Percentiles rank a stretch among this genome's conserved stretches.
These are phyloP conservation scores for Lactarius akahatsu DNA, from an alignment of 768 basidiomycete genomes.

Conservation along the genomic window DNA sequence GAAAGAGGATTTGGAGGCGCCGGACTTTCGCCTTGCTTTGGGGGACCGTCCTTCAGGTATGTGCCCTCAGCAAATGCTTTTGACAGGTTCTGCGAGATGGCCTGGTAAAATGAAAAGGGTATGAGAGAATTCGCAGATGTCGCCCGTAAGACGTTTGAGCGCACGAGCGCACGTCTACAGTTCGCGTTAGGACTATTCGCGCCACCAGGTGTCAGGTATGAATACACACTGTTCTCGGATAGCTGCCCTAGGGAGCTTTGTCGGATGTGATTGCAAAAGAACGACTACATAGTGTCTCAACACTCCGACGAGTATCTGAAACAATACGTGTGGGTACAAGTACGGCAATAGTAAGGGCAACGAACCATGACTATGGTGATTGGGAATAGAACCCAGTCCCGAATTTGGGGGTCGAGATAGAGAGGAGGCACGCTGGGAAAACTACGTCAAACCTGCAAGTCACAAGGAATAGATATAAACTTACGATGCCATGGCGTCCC, in stretches of 20 bases:
- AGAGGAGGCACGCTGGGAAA: conserved; percentile 42
- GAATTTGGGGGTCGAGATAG: conserved; percentile 93
- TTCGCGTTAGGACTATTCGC: conserved; percentile 12
- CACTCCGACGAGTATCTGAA: conserved; percentile 87
- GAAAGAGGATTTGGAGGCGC: conserved; percentile 78
- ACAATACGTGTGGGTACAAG: not conserved
- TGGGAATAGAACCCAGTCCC: conserved; percentile 92
- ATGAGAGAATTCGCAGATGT: conserved; percentile 81
- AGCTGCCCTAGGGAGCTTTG: conserved; percentile 71
- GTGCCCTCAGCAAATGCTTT: conserved; percentile 70
- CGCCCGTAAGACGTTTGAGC: conserved; percentile 80
- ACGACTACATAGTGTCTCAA: conserved; percentile 89
- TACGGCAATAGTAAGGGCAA: conserved; percentile 6
- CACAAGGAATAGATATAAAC: conserved; percentile 29
- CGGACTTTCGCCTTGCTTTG: conserved; percentile 56
- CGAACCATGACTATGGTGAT: conserved; percentile 96
- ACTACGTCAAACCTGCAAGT: conserved; percentile 26
- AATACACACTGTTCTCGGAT: conserved; percentile 88
- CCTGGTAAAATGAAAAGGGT: conserved; percentile 66
- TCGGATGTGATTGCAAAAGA: conserved; percentile 79
- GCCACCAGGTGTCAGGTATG: conserved; percentile 8
- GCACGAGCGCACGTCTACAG: conserved; percentile 68
- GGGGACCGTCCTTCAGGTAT: conserved; percentile 85
- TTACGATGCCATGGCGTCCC: conserved; percentile 22
- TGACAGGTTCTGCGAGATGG: conserved; percentile 73